These are phyloP conservation scores for Scheffersomyces stambukii DNA, from an alignment of 1,139 yeast genomes.

Conservation along the genomic window DNA sequence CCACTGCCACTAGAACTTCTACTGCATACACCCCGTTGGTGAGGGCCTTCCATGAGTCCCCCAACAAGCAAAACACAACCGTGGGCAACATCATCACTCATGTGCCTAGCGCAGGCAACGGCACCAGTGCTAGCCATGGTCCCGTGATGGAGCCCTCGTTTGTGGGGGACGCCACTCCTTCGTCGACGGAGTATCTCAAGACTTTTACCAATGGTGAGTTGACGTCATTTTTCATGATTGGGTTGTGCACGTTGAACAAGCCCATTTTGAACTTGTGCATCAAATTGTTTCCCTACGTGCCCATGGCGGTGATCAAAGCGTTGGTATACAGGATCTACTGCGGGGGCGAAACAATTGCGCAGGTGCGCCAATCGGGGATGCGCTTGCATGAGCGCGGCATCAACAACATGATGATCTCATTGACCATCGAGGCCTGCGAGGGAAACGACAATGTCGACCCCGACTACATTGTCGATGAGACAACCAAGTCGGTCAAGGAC, in stretches of 20 bases:
- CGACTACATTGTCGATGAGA: slow-evolving; percentile 58
- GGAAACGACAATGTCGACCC: slow-evolving; percentile 66
- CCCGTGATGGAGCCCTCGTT: slow-evolving; percentile 1
- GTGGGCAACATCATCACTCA: slow-evolving; percentile 4
- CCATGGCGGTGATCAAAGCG: slow-evolving; percentile 63
- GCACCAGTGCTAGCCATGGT: background rate
- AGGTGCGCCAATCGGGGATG: slow-evolving; percentile 68
- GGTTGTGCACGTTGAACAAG: slow-evolving; percentile 62
- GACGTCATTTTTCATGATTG: slow-evolving; percentile 62
- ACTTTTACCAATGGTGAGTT: slow-evolving; percentile 40
- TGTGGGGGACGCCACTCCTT: background rate
- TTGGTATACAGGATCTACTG: slow-evolving; percentile 82
- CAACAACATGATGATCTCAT: slow-evolving; percentile 89
- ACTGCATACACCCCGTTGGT: background rate
- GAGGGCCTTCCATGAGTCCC: slow-evolving; percentile 16
- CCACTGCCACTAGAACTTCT: slow-evolving; percentile 1
- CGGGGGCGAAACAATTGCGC: slow-evolving; percentile 78
- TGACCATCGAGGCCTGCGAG: slow-evolving; percentile 91
- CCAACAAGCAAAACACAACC: slow-evolving; percentile 14
- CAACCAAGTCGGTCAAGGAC: slow-evolving; percentile 62
- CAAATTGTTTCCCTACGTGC: slow-evolving; percentile 70
- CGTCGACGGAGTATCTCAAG: slow-evolving; percentile 26
- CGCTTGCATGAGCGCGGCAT: slow-evolving; percentile 69
- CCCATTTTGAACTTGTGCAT: slow-evolving; percentile 58
- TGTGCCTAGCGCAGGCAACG: background rate